phyloP scores from a whole-genome alignment of 768 basidiomycete species.

The Pleurotus salmoneostramineus region DNA sequence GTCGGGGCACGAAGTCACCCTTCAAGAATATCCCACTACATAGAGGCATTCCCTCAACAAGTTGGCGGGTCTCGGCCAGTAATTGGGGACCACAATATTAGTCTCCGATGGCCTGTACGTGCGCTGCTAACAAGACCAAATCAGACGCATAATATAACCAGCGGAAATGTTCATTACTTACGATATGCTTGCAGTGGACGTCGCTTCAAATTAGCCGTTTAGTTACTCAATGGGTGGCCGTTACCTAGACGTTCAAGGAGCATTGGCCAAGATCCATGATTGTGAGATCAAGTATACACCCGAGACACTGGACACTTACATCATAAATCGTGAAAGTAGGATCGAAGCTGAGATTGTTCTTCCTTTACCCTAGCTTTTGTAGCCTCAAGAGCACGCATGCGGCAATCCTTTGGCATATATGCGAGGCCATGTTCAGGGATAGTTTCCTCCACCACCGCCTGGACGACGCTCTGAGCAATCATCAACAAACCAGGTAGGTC shows the following conservation, averaged over 20 bases:
- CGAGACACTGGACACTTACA: not conserved
- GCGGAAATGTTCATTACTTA: no score
- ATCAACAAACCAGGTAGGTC: conserved; percentile 43
- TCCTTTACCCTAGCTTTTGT: conserved; percentile 41
- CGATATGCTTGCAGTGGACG: no score
- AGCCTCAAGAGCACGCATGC: conserved; percentile 36
- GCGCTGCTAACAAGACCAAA: no score
- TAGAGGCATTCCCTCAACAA: no score
- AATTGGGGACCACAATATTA: no score
- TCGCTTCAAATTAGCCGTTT: no score
- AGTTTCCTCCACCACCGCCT: conserved; percentile 39
- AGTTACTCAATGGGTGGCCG: no score
- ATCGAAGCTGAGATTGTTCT: conserved; percentile 40
- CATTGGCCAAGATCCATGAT: not conserved
- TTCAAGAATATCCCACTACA: no score
- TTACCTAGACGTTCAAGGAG: not conserved
- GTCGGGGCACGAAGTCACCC: no score
- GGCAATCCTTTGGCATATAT: conserved; percentile 42
- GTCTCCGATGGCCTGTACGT: no score
- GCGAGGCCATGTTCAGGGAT: conserved; percentile 32
- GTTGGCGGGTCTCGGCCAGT: no score
- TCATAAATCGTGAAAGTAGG: conserved; percentile 40
- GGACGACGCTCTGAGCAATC: conserved; percentile 44
- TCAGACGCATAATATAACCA: no score
- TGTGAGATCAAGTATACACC: not conserved